A percentile compares a stretch with the other conserved stretches of the same genome.
These are phyloP conservation scores for Thinopyrum elongatum DNA, from an alignment of 176 grass and related monocot species.

Conservation along the genomic window DNA sequence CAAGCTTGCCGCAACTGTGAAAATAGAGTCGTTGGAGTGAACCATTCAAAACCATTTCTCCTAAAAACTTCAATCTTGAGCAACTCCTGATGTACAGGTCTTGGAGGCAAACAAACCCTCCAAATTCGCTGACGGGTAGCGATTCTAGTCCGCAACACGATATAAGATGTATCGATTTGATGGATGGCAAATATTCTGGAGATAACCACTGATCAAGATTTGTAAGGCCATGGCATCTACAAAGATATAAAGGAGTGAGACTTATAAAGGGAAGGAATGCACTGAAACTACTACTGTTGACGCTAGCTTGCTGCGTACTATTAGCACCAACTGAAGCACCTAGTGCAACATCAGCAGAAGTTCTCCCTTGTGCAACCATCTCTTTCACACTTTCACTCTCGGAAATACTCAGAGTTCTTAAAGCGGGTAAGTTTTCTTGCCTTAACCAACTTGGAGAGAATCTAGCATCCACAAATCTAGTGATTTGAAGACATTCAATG, in stretches of 20 bases:
- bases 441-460: slow-evolving; percentile 14
- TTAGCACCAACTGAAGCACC: not conserved
- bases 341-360: too few relatives aligned
- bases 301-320: not conserved
- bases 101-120: not conserved
- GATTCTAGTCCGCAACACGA: not conserved
- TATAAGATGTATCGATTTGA: not conserved
- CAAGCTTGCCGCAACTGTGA: not conserved
- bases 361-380: too few relatives aligned
- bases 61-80: not conserved
- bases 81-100: not conserved
- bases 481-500: not conserved
- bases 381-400: too few relatives aligned
- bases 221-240: not conserved
- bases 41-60: not conserved
- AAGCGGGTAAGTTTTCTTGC: not conserved
- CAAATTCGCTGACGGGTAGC: not conserved
- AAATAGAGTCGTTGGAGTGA: not conserved
- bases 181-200: not conserved
- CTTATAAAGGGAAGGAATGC: not conserved
- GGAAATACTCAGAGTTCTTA: not conserved
- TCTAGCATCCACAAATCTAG: not conserved
- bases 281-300: not conserved
- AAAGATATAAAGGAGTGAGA: not conserved
- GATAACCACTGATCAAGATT: not conserved